Base-by-base conservation (phyloP, 2,329 filamentous ascomycete genomes). In the Diplocarpon mali region DNA sequence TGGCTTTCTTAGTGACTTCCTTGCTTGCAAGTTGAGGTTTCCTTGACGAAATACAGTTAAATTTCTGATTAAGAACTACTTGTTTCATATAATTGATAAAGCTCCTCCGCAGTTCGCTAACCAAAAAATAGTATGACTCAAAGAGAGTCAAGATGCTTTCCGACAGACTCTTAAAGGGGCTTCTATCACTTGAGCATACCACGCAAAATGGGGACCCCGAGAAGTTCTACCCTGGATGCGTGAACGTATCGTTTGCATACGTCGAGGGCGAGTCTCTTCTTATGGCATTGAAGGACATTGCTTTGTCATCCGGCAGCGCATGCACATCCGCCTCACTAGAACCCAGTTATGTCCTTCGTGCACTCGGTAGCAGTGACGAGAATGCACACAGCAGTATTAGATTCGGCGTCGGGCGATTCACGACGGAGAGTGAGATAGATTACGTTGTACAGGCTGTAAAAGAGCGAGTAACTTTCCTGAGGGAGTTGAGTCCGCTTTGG, bases 261-360 rank as follows among this genome's bases (percentile, higher is more conserved):
- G 88, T 98, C 4, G 92, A 98, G 67, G 92, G 92, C 55, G 92
- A 98, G 67, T 96, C 92, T 2, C 80, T 98, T 1, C 75, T 98
- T 52, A 98, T 98, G 92, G 92, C 92, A 0, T 70, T 98, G 37
- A 98, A 98, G 68, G 92, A 98, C 57, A 95, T 98, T 65, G 92
- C 92, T 0, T 71, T 98, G 30, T 96, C 90, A 6, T 98, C 92
- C 0, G 92, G 92, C 46, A 95, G 88, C 60, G 92, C 92, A 5
- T 98, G 92, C 68, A 98, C 92, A 2, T 96, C 90, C 4, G 92
- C 92, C 0, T 98, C 92, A 1, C 71, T 98, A 29, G 92, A 98
- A 65, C 92, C 92, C 13, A 94, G 86, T 64, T 98, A 98, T 64
- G 92, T 98, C 38, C 75, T 98, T 27, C 81, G 92, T 46, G 92